Evolutionary conservation across 148 eudicot genomes (phyloP).

Genomic region (Vaccinium darrowii): DNA sequence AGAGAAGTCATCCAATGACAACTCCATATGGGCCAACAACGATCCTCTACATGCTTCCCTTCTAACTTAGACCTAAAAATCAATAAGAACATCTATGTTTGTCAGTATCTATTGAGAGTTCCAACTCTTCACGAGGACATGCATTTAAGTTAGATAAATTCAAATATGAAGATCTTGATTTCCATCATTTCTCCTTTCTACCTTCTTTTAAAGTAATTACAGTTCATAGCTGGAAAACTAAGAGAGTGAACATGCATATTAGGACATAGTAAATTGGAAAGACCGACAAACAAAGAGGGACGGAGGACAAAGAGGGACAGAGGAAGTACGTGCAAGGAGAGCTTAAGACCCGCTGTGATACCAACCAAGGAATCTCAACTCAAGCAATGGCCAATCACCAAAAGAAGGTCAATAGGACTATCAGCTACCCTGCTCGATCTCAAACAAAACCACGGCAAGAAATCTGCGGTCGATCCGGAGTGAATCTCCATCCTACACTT

Average conservation of each 20-base stretch:
- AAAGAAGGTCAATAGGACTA: not conserved
- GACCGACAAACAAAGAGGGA: not conserved
- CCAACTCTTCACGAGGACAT: not conserved
- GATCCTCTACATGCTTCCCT: not conserved
- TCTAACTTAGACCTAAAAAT: not conserved
- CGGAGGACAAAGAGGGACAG: not conserved
- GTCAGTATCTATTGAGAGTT: not conserved
- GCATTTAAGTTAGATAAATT: not conserved
- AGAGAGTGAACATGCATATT: not conserved
- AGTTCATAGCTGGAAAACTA: not conserved
- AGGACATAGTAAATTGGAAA: not conserved
- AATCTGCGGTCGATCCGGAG: not conserved
- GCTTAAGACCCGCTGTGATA: not conserved
- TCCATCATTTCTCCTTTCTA: not conserved
- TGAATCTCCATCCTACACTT: not conserved
- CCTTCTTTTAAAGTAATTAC: not conserved
- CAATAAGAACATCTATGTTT: not conserved
- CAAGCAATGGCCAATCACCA: not conserved
- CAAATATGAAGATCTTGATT: too few relatives aligned
- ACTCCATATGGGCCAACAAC: not conserved
- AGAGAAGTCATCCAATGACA: not conserved
- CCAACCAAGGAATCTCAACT: slow-evolving; percentile 1
- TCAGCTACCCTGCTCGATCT: not conserved
- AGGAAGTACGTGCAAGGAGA: not conserved
- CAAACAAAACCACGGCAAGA: not conserved